Conservation (phyloP, 768 basidiomycete genomes). For the Tremella fuciformis region DNA sequence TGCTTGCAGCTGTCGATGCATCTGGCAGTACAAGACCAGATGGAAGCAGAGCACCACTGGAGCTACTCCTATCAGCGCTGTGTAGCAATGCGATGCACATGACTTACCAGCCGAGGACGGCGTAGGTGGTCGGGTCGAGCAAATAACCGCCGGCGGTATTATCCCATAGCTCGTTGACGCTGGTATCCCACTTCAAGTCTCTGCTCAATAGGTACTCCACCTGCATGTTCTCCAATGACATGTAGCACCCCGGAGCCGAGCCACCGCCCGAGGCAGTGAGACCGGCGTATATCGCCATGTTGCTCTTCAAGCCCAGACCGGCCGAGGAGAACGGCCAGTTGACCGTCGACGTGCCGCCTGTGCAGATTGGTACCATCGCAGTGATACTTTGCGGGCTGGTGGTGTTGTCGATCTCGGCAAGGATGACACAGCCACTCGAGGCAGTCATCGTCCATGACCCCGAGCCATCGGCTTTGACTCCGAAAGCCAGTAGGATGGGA, state of each 20-base stretch:
- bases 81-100: not conserved
- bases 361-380: slow-evolving; percentile 29
- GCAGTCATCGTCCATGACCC: slow-evolving; percentile 19
- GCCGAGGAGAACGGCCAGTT: slow-evolving; percentile 28
- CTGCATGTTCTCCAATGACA: slow-evolving; percentile 33
- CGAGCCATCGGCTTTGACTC: slow-evolving; percentile 15
- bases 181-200: slow-evolving; percentile 28
- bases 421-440: slow-evolving; percentile 27
- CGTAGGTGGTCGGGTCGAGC: slow-evolving; percentile 18
- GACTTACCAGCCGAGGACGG: slow-evolving; percentile 30
- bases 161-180: slow-evolving; percentile 25
- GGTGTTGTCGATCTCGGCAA: slow-evolving; percentile 31
- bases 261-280: slow-evolving; percentile 11
- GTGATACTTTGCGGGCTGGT: slow-evolving; percentile 20
- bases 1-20: slow-evolving; percentile 5
- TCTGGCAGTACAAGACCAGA: slow-evolving; percentile 25
- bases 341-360: slow-evolving; percentile 12
- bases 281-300: slow-evolving; percentile 31
- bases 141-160: slow-evolving; percentile 21
- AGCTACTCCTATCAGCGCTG: slow-evolving; percentile 15
- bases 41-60: slow-evolving; percentile 16
- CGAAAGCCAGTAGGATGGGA: not conserved
- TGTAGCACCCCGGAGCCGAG: slow-evolving; percentile 22
- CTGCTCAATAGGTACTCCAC: slow-evolving; percentile 36
- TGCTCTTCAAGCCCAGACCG: slow-evolving; percentile 28